A percentile compares a stretch with the other conserved stretches of the same genome.
These are phyloP conservation scores for Gliomastix tumulicola DNA, from an alignment of 2,329 filamentous ascomycete genomes.

Conservation along the genomic window DNA sequence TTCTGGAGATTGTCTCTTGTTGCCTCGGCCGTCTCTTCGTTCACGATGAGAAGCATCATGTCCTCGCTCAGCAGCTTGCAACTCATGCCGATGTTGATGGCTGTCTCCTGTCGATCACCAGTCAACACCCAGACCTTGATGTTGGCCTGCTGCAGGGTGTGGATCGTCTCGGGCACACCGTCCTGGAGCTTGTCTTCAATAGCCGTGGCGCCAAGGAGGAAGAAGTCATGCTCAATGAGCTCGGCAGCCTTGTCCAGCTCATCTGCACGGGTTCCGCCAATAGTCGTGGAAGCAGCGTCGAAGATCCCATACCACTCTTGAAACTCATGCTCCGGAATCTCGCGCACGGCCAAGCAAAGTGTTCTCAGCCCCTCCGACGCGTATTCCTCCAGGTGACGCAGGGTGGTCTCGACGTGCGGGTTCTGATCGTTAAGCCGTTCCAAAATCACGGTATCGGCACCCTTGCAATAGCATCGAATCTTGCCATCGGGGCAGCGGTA, in stretches of 20 bases:
- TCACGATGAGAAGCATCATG: constrained; percentile 95
- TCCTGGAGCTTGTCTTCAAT: constrained; percentile 97
- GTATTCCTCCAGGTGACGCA: constrained; percentile 96
- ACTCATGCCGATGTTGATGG: constrained; percentile 99
- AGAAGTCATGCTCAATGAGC: constrained; percentile 88
- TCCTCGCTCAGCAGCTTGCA: constrained; percentile 98
- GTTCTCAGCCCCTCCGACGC: constrained; percentile 93
- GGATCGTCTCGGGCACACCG: constrained; percentile 95
- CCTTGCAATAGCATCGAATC: constrained; percentile 90
- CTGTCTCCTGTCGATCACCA: constrained; percentile 94
- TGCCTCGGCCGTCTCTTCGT: constrained; percentile 73
- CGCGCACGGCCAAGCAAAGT: constrained; percentile 89
- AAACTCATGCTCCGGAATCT: constrained; percentile 84
- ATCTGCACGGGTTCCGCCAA: constrained; percentile 85
- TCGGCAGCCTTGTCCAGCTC: constrained; percentile 97
- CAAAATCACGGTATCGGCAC: constrained; percentile 94
- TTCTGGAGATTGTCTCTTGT: constrained; percentile 88
- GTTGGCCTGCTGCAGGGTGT: constrained; percentile 90
- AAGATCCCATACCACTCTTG: constrained; percentile 81
- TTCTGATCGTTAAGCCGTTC: constrained; percentile 82
- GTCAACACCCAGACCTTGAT: constrained; percentile 99
- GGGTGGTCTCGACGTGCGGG: constrained; percentile 78
- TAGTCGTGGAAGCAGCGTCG: constrained; percentile 81
- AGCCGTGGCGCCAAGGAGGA: constrained; percentile 86
- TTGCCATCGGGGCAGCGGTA: constrained; percentile 95